Evolutionary conservation across 139 green algal genomes (phyloP).

Genomic region (Chlorella sp.): DNA sequence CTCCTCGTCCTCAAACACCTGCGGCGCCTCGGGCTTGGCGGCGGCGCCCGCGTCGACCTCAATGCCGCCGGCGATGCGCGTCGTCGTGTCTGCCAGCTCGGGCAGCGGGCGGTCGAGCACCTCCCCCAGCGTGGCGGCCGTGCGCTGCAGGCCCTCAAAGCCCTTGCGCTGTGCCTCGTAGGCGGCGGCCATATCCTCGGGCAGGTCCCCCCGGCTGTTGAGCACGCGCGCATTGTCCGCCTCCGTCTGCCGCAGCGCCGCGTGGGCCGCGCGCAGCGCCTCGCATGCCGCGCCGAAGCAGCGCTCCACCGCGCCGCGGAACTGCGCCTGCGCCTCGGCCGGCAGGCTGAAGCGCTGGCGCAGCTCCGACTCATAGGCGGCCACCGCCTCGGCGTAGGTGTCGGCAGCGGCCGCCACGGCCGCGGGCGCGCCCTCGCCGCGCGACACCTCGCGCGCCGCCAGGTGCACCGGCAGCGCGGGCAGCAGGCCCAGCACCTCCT

Average conservation of each 20-base stretch:
- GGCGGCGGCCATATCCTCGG: conserved; percentile 65
- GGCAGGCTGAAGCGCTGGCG: conserved; percentile 7
- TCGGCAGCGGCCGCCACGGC: conserved; percentile 22
- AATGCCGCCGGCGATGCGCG: conserved; percentile 35
- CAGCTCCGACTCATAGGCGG: conserved; percentile 47
- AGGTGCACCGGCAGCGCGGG: conserved; percentile 27
- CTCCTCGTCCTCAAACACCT: conserved; percentile 89
- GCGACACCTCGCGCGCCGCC: neutral
- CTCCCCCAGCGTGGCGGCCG: conserved; percentile 61
- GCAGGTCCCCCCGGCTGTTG: conserved; percentile 72
- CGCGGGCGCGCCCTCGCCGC: conserved; percentile 19
- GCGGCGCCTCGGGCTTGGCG: neutral
- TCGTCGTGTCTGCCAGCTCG: conserved; percentile 59
- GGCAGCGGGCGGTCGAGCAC: conserved; percentile 67
- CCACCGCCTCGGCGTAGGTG: conserved; percentile 17
- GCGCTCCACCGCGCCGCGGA: conserved; percentile 19
- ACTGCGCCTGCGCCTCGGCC: conserved; percentile 18
- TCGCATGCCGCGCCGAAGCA: conserved; percentile 50
- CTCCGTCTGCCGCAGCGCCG: conserved; percentile 57
- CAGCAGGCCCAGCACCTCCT: conserved; percentile 68
- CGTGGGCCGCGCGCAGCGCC: conserved; percentile 62
- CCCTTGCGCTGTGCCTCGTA: conserved; percentile 74
- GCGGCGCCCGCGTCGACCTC: neutral
- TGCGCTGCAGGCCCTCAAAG: conserved; percentile 71
- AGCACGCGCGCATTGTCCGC: conserved; percentile 25